phyloP scores from a whole-genome alignment of 768 basidiomycete species.

The Lactifluus pinguis region DNA sequence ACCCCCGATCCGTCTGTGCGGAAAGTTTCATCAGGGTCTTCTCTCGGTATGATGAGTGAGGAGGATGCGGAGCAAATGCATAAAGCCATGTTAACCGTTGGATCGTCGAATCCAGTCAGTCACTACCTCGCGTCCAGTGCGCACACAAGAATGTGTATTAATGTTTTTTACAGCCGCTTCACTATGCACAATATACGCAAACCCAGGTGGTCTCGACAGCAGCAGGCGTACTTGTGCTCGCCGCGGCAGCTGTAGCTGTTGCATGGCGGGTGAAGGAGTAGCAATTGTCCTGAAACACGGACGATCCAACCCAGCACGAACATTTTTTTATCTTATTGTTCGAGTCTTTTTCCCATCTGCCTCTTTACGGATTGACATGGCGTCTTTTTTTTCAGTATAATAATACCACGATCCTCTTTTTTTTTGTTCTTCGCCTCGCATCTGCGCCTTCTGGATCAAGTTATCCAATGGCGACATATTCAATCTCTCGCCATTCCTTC shows the following conservation, averaged over 20 bases:
- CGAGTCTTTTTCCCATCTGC: constrained; percentile 3
- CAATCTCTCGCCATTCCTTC: background rate
- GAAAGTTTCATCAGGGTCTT: constrained; percentile 18
- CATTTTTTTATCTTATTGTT: constrained; percentile 16
- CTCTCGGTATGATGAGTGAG: constrained; percentile 10
- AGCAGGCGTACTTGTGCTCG: constrained; percentile 18
- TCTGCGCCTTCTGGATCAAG: background rate
- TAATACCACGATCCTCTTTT: constrained; percentile 5
- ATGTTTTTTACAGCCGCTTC: background rate
- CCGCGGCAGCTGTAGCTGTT: constrained; percentile 20
- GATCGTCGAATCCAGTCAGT: constrained; percentile 4
- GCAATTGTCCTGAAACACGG: background rate
- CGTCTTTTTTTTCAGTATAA: constrained; percentile 12
- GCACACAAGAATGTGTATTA: background rate
- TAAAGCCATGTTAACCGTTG: constrained; percentile 5
- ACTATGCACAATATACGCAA: constrained; percentile 6
- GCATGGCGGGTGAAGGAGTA: constrained; percentile 19
- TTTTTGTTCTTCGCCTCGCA: background rate
- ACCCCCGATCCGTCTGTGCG: constrained; percentile 19
- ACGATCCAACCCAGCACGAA: background rate
- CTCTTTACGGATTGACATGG: constrained; percentile 10
- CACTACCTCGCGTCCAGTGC: background rate
- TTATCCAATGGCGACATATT: constrained; percentile 1
- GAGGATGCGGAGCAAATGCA: constrained; percentile 9
- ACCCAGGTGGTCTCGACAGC: constrained; percentile 17